Conservation (phyloP, 176 grass and related monocot genomes). For the Oryza australiensis region DNA sequence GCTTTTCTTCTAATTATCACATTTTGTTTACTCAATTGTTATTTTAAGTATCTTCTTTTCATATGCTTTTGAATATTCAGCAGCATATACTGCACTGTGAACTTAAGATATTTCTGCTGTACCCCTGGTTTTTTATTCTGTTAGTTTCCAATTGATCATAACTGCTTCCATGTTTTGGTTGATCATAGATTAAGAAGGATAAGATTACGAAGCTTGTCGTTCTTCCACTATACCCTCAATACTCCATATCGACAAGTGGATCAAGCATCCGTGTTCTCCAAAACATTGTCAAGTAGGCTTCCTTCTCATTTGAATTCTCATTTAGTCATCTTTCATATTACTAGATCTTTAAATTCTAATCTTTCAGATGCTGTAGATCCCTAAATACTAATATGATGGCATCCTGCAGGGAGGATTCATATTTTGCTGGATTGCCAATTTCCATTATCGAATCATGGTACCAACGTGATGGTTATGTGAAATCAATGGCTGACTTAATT, state of each 20-base stretch:
- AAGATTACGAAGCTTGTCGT: slow-evolving; percentile 87
- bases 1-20: neutral
- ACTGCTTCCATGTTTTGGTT: slow-evolving; percentile 25
- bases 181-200: slow-evolving; percentile 89
- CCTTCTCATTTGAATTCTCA: slow-evolving; percentile 1
- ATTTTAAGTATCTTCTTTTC: neutral
- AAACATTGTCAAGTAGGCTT: slow-evolving; percentile 62
- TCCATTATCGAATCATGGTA: slow-evolving; percentile 97
- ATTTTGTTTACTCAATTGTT: neutral
- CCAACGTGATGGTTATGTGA: slow-evolving; percentile 89
- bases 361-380: neutral
- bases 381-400: slow-evolving; percentile 9
- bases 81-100: neutral
- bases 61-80: neutral
- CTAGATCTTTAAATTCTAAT: neutral
- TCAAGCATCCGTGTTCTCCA: slow-evolving; percentile 92
- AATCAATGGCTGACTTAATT: slow-evolving; percentile 93
- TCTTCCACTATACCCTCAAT: slow-evolving; percentile 96
- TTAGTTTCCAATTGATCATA: slow-evolving; percentile 24
- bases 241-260: slow-evolving; percentile 96
- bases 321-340: neutral
- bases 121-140: neutral
- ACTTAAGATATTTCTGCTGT: neutral
- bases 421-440: slow-evolving; percentile 82
- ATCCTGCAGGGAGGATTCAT: slow-evolving; percentile 78